Percentiles rank a stretch among this genome's conserved stretches.
Conservation (phyloP, 2,329 filamentous ascomycete species). For the Nemania sp. region DNA sequence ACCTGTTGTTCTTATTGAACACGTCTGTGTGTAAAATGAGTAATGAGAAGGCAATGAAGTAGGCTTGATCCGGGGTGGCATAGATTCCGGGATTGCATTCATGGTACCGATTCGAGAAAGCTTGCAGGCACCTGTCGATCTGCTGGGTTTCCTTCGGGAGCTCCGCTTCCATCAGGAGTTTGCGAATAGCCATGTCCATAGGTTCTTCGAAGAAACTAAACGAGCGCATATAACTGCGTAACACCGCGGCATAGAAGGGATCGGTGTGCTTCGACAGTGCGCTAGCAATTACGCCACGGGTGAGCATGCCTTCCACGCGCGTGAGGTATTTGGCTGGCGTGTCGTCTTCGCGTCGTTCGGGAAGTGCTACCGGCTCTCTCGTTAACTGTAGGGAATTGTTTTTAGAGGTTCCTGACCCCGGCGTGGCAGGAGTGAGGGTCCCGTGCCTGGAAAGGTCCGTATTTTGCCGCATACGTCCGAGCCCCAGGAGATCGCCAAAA, state of each 20-base stretch:
- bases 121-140: slow-evolving; percentile 90
- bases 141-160: slow-evolving; percentile 97
- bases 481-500: slow-evolving; percentile 83
- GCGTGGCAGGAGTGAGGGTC: slow-evolving; percentile 69
- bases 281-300: slow-evolving; percentile 80
- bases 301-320: slow-evolving; percentile 78
- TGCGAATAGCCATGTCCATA: slow-evolving; percentile 96
- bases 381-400: slow-evolving; percentile 80
- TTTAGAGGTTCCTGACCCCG: slow-evolving; percentile 72
- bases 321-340: slow-evolving; percentile 87
- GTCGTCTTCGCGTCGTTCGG: slow-evolving; percentile 82
- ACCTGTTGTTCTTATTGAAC: slow-evolving; percentile 99
- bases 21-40: slow-evolving; percentile 96
- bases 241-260: slow-evolving; percentile 76
- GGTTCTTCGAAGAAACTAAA: slow-evolving; percentile 96
- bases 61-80: slow-evolving; percentile 87
- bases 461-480: slow-evolving; percentile 79
- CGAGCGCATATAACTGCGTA: slow-evolving; percentile 92
- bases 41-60: slow-evolving; percentile 96
- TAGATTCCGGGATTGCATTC: slow-evolving; percentile 99
- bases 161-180: slow-evolving; percentile 94
- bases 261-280: slow-evolving; percentile 86
- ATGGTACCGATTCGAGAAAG: slow-evolving; percentile 94
- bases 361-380: slow-evolving; percentile 71
- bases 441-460: slow-evolving; percentile 74